A percentile compares a stretch with the other conserved stretches of the same genome.
Evolutionary conservation across 495 filamentous ascomycete species (phyloP).

Genomic region (Aspergillus homomorphus): DNA sequence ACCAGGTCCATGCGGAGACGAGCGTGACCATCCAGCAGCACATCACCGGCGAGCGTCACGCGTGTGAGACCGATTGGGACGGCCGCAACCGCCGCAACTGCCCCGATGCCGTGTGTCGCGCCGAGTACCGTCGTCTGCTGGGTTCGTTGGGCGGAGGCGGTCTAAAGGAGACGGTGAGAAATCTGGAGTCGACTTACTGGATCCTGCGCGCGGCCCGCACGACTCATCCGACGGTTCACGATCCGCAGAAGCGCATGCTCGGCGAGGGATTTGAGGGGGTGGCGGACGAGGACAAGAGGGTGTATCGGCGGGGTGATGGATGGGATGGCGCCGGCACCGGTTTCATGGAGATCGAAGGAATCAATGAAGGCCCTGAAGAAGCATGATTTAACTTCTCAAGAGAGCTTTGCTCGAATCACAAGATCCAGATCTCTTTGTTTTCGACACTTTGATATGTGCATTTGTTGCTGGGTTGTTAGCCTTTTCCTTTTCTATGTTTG

Average conservation of each 20-base stretch:
- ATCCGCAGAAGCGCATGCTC: constrained; percentile 25
- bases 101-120: constrained; percentile 22
- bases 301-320: constrained; percentile 35
- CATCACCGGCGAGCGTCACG: constrained; percentile 27
- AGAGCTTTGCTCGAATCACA: background rate
- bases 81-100: constrained; percentile 27
- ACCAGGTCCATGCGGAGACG: constrained; percentile 31
- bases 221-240: constrained; percentile 33
- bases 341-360: constrained; percentile 33
- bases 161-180: constrained; percentile 18
- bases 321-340: constrained; percentile 35
- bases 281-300: constrained; percentile 18
- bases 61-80: constrained; percentile 36
- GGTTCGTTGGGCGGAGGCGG: constrained; percentile 13
- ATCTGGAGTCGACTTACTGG: constrained; percentile 36
- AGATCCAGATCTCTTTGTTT: no score
- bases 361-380: constrained; percentile 7
- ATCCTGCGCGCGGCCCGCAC: constrained; percentile 37
- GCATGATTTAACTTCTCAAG: background rate
- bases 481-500: no score
- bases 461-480: no score
- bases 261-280: constrained; percentile 36
- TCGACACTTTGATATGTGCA: no score
- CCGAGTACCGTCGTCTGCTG: constrained; percentile 19
- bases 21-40: constrained; percentile 10